Conservation (phyloP, 805 yeast species). For the Candida ficus region DNA sequence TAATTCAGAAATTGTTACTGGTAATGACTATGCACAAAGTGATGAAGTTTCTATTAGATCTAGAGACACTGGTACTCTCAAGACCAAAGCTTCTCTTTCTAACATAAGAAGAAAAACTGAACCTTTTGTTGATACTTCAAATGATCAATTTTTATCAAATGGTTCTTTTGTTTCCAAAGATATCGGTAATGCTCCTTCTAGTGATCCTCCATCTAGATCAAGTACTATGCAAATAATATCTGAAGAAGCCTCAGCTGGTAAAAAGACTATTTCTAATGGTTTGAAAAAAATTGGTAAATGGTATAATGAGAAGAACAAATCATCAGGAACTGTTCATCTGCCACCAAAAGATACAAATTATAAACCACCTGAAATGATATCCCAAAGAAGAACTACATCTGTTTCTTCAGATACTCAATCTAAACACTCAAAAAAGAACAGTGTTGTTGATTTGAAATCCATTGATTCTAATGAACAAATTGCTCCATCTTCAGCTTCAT, state of each 20-base stretch:
- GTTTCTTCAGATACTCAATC: constrained; percentile 4
- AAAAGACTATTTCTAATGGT: constrained; percentile 38
- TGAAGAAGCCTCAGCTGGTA: constrained; percentile 27
- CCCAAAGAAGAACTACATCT: constrained; percentile 42
- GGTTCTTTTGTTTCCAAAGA: constrained; percentile 23
- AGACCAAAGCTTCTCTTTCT: constrained; percentile 7
- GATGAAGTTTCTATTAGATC: constrained; percentile 17
- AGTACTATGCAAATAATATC: constrained; percentile 16
- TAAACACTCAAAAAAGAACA: neutral
- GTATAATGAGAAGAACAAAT: constrained; percentile 48
- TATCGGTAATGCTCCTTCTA: neutral
- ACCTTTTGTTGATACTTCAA: constrained; percentile 20
- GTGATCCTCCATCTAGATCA: constrained; percentile 6
- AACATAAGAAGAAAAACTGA: constrained; percentile 17
- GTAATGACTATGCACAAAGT: constrained; percentile 1
- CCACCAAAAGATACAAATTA: constrained; percentile 18
- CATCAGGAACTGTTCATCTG: constrained; percentile 1
- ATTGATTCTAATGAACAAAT: constrained; percentile 5
- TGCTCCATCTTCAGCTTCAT: neutral
- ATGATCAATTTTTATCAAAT: constrained; percentile 26
- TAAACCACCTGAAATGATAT: constrained; percentile 65
- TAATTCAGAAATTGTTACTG: constrained; percentile 5
- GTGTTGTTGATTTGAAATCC: constrained; percentile 9
- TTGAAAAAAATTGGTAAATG: constrained; percentile 62
- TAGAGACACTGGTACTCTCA: constrained; percentile 2